phyloP scores from a whole-genome alignment of 2,329 filamentous ascomycete genomes.

The Pyrenophora teres region DNA sequence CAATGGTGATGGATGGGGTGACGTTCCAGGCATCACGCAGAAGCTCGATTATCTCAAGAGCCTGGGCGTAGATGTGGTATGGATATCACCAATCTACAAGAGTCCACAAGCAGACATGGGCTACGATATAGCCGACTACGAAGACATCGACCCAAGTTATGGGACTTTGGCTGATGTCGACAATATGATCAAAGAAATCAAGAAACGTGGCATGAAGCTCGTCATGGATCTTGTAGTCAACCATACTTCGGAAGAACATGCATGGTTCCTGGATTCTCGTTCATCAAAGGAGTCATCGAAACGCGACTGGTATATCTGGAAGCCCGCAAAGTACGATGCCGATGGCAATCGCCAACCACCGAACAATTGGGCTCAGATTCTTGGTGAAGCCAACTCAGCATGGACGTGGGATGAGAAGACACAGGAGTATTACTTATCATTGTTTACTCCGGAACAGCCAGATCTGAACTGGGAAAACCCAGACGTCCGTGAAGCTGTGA shows the following conservation, averaged over 20 bases:
- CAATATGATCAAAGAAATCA: constrained; percentile 43
- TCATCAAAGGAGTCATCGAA: constrained; percentile 54
- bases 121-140: constrained; percentile 50
- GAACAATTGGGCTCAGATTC: constrained; percentile 71
- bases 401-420: constrained; percentile 75
- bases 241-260: constrained; percentile 52
- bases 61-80: constrained; percentile 50
- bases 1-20: constrained; percentile 61
- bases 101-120: constrained; percentile 53
- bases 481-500: constrained; percentile 69
- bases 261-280: constrained; percentile 63
- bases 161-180: constrained; percentile 49
- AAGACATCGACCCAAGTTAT: constrained; percentile 47
- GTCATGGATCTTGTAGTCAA: constrained; percentile 51
- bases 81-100: constrained; percentile 51
- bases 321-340: constrained; percentile 50
- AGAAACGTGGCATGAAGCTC: constrained; percentile 46
- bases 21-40: constrained; percentile 61
- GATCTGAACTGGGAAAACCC: constrained; percentile 83
- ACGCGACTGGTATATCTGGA: constrained; percentile 63
- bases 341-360: constrained; percentile 69
- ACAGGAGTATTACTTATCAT: constrained; percentile 74
- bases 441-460: constrained; percentile 77
- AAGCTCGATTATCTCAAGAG: constrained; percentile 61
- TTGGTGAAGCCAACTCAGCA: constrained; percentile 60